Conservation (phyloP, 2,329 filamentous ascomycete genomes). For the Pezicula radicicola region DNA sequence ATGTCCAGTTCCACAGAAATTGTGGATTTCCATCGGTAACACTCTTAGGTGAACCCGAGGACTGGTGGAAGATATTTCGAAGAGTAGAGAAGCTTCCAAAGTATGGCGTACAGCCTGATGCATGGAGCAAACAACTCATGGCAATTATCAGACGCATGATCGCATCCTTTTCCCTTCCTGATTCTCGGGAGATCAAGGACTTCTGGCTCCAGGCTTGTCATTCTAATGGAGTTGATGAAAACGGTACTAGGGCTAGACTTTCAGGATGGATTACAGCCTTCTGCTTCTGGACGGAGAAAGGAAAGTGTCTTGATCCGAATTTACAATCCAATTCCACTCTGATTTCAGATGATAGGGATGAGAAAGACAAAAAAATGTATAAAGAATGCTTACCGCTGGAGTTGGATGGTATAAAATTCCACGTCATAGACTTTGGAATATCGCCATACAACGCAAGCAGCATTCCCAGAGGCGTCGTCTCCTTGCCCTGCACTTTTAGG, state of each 20-base stretch:
- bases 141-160: not conserved
- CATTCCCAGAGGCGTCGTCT: too few species aligned
- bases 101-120: not conserved
- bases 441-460: not conserved
- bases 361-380: not conserved
- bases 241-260: not conserved
- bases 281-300: not conserved
- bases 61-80: not conserved
- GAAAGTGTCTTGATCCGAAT: not conserved
- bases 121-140: not conserved
- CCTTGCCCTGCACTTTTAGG: too few species aligned
- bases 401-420: not conserved
- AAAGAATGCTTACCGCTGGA: not conserved
- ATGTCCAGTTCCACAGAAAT: not conserved
- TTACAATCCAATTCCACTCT: not conserved
- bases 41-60: not conserved
- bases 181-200: not conserved
- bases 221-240: not conserved
- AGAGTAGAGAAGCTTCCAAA: not conserved
- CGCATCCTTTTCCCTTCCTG: not conserved
- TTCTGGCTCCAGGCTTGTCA: slow-evolving; percentile 7
- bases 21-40: not conserved
- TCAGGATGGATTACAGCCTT: not conserved
- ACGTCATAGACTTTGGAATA: not conserved
- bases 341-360: not conserved